A percentile compares a stretch with the other conserved stretches of the same genome.
phyloP scores from a whole-genome alignment of 2,329 filamentous ascomycete genomes.

The Fusarium clavum region DNA sequence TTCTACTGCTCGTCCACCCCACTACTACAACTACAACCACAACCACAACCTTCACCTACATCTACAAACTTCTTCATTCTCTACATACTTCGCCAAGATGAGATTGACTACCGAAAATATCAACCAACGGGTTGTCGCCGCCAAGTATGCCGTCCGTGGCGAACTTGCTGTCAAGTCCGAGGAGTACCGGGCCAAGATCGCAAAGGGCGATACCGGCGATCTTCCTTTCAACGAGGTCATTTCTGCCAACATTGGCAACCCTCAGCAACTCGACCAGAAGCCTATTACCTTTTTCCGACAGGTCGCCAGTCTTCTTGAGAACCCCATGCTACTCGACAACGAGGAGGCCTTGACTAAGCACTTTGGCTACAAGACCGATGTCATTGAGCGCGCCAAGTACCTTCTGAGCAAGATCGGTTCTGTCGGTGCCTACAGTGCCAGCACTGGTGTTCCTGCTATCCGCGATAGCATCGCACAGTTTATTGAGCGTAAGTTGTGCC shows the following conservation, averaged over 20 bases:
- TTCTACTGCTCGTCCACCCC: constrained; percentile 29
- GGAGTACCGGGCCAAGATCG: constrained; percentile 82
- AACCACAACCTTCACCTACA: constrained; percentile 36
- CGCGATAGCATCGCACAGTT: constrained; percentile 92
- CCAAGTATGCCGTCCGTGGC: constrained; percentile 96
- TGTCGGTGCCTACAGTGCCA: constrained; percentile 96
- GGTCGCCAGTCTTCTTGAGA: constrained; percentile 91
- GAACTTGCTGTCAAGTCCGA: constrained; percentile 95
- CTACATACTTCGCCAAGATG: constrained; percentile 46
- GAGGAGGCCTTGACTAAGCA: constrained; percentile 79
- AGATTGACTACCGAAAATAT: constrained; percentile 85
- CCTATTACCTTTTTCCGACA: constrained; percentile 99
- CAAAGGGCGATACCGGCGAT: constrained; percentile 62
- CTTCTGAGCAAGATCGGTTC: constrained; percentile 87
- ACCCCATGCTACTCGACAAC: constrained; percentile 85
- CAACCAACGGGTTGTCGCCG: constrained; percentile 87
- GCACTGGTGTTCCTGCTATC: constrained; percentile 87
- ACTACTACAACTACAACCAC: constrained; percentile 39
- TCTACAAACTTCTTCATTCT: constrained; percentile 38
- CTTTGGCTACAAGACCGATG: constrained; percentile 91
- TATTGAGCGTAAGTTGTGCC: constrained; percentile 76
- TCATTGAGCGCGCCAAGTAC: constrained; percentile 83
- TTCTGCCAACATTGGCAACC: constrained; percentile 98
- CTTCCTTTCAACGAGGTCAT: constrained; percentile 93
- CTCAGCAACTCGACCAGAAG: constrained; percentile 98